These are phyloP conservation scores for Alternaria sp. DNA, from an alignment of 2,329 filamentous ascomycete genomes.

Conservation along the genomic window DNA sequence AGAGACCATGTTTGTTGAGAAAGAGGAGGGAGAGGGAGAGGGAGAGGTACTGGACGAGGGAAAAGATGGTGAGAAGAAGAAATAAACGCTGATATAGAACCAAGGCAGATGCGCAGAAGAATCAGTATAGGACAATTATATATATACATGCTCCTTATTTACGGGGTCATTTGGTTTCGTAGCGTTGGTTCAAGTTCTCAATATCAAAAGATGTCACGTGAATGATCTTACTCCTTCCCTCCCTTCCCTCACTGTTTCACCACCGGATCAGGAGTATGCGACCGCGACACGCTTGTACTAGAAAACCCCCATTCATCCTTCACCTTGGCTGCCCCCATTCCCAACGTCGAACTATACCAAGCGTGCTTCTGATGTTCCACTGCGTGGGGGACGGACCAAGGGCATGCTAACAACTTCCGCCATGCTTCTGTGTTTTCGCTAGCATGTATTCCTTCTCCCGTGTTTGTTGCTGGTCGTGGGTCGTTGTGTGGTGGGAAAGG, in stretches of 20 bases:
- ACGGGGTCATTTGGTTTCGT: neutral
- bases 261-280: neutral
- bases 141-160: neutral
- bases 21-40: slow-evolving; percentile 17
- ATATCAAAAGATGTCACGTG: neutral
- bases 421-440: neutral
- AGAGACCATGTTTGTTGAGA: slow-evolving; percentile 47
- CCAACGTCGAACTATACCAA: slow-evolving; percentile 2
- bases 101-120: too few relatives aligned
- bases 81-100: neutral
- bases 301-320: slow-evolving; percentile 9
- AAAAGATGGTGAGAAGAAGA: slow-evolving; percentile 4
- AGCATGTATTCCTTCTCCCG: neutral
- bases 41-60: neutral
- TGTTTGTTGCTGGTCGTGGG: neutral
- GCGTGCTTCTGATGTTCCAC: slow-evolving; percentile 9
- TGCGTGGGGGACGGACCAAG: slow-evolving; percentile 6
- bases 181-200: too few relatives aligned
- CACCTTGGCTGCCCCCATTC: neutral
- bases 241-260: neutral
- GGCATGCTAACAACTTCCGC: neutral
- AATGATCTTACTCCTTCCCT: neutral
- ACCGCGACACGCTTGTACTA: slow-evolving; percentile 2
- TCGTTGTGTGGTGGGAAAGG: neutral
- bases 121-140: neutral